Conservation (phyloP, 2,329 filamentous ascomycete genomes). For the Talaromyces marneffei region DNA sequence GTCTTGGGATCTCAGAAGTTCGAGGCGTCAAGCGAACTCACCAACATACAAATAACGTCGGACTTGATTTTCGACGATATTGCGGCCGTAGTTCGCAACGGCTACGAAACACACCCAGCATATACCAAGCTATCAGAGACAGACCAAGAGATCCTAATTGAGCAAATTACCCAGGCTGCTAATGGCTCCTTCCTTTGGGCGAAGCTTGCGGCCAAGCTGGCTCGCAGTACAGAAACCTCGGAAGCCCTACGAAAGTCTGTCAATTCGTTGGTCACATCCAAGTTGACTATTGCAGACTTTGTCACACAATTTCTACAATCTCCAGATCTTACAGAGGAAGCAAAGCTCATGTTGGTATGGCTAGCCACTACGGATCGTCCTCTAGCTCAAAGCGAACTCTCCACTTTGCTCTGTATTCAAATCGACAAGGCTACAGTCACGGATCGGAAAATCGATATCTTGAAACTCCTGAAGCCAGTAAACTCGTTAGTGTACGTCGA, state of each 20-base stretch:
- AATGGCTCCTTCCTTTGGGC: conserved; percentile 38
- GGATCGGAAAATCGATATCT: conserved; percentile 23
- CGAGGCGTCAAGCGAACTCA: conserved; percentile 10
- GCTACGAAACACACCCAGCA: conserved; percentile 21
- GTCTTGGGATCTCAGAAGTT: conserved; percentile 25
- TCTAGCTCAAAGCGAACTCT: conserved; percentile 29
- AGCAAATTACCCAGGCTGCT: conserved; percentile 29
- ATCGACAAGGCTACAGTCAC: conserved; percentile 26
- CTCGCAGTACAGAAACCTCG: conserved; percentile 23
- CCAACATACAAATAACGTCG: conserved; percentile 24
- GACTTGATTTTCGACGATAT: conserved; percentile 36
- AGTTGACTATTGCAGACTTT: conserved; percentile 28
- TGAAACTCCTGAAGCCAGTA: conserved; percentile 26
- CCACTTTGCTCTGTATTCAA: conserved; percentile 26
- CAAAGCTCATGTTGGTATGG: conserved; percentile 32
- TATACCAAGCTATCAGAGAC: conserved; percentile 26
- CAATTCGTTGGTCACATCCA: conserved; percentile 23
- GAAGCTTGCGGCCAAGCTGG: conserved; percentile 30
- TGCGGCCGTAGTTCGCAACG: conserved; percentile 27
- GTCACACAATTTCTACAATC: conserved; percentile 25
- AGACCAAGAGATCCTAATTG: conserved; percentile 30
- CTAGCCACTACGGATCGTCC: conserved; percentile 35
- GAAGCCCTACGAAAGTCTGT: conserved; percentile 26
- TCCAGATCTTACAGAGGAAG: conserved; percentile 25
- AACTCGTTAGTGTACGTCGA: conserved; percentile 30